These are phyloP conservation scores for Komagataella mondaviorum DNA, from an alignment of 805 yeast genomes.

Conservation along the genomic window DNA sequence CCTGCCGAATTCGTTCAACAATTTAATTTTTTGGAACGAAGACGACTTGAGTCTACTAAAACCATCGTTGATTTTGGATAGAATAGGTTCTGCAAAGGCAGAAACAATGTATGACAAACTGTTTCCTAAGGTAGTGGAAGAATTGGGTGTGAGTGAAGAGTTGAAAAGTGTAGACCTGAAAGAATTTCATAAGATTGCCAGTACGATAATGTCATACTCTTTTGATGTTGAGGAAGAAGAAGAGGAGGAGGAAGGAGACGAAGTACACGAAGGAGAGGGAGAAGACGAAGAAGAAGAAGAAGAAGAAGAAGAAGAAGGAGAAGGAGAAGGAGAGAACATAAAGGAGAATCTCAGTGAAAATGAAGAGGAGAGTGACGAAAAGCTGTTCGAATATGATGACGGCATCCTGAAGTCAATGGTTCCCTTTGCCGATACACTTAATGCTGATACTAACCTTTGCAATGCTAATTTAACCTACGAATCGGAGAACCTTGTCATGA, in stretches of 20 bases:
- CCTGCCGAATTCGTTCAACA: conserved; percentile 51
- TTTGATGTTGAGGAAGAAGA: conserved; percentile 56
- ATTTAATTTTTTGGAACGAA: conserved; percentile 70
- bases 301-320: conserved; percentile 17
- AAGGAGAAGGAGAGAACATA: conserved; percentile 8
- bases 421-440: conserved; percentile 83
- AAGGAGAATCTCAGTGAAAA: conserved; percentile 13
- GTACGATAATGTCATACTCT: conserved; percentile 77
- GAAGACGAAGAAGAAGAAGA: conserved; percentile 6
- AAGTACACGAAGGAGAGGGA: conserved; percentile 10
- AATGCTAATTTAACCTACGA: conserved; percentile 61
- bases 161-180: conserved; percentile 27
- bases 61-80: conserved; percentile 58
- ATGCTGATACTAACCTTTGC: conserved; percentile 65
- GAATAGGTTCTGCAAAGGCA: conserved; percentile 65
- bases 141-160: conserved; percentile 20
- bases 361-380: conserved; percentile 12
- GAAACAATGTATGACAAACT: conserved; percentile 39
- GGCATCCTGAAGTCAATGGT: conserved; percentile 64
- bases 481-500: conserved; percentile 48
- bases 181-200: conserved; percentile 61
- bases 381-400: conserved; percentile 7
- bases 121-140: conserved; percentile 24
- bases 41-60: conserved; percentile 39
- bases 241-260: conserved; percentile 18